Evolutionary conservation across 1,284 basidiomycete genomes (phyloP).

Genomic region (Cutaneotrichosporon mucoides): DNA sequence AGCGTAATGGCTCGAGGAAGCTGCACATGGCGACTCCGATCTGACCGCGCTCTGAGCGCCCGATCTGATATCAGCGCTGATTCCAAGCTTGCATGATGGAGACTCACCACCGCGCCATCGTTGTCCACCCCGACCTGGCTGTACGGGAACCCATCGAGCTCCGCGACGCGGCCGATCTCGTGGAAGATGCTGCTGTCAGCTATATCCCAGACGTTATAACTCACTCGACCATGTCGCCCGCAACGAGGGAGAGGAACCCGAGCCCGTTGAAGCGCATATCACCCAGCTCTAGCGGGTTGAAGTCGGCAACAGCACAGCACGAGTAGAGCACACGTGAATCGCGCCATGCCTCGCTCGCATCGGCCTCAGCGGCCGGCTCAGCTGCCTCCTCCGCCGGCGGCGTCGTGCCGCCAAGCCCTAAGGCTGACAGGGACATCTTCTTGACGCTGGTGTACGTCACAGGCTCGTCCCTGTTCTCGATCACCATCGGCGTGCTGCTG

Average conservation of each 20-base stretch:
- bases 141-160: constrained; percentile 46
- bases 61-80: constrained; percentile 19
- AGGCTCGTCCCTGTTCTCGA: not conserved
- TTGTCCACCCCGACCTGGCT: constrained; percentile 47
- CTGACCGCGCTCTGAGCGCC: constrained; percentile 32
- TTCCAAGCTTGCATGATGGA: not conserved
- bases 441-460: not conserved
- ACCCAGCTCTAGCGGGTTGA: constrained; percentile 32
- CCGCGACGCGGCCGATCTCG: constrained; percentile 49
- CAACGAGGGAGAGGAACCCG: constrained; percentile 36
- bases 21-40: constrained; percentile 49
- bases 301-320: constrained; percentile 47
- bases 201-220: constrained; percentile 9
- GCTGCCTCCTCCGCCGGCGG: not conserved
- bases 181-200: constrained; percentile 32
- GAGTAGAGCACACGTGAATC: constrained; percentile 40
- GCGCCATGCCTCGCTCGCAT: constrained; percentile 39
- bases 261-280: constrained; percentile 39
- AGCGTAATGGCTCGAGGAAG: constrained; percentile 44
- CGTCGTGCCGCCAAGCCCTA: constrained; percentile 1
- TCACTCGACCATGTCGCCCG: constrained; percentile 46
- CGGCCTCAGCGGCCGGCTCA: constrained; percentile 12
- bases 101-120: constrained; percentile 46
- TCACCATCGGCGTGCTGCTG: no score
- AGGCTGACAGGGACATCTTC: not conserved